These are phyloP conservation scores for Amanita pallidorosea DNA, from an alignment of 768 basidiomycete species.

Conservation along the genomic window DNA sequence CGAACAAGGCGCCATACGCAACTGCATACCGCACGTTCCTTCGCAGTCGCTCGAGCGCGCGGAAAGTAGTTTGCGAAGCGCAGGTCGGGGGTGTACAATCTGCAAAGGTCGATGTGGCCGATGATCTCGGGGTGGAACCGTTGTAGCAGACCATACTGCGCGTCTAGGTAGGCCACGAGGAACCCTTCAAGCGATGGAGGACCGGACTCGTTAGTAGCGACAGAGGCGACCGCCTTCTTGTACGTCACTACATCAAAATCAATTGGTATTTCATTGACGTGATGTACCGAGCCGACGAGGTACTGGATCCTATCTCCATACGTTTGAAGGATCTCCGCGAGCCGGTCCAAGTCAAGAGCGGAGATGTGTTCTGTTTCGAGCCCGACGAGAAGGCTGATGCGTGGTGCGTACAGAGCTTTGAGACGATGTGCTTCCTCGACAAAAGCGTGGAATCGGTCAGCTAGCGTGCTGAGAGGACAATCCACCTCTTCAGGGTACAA, in stretches of 20 bases:
- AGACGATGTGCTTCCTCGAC: constrained; percentile 73
- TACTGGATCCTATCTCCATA: constrained; percentile 60
- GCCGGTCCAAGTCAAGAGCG: constrained; percentile 43
- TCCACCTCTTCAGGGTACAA: constrained; percentile 94
- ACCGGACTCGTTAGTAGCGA: constrained; percentile 12
- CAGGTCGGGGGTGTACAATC: constrained; percentile 66
- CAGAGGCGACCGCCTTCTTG: constrained; percentile 41
- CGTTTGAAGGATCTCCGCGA: constrained; percentile 40
- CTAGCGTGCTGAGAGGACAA: constrained; percentile 34
- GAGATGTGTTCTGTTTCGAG: constrained; percentile 91
- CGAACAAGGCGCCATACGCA: constrained; percentile 84
- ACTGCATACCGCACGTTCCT: constrained; percentile 69
- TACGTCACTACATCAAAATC: constrained; percentile 81
- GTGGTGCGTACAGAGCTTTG: constrained; percentile 44
- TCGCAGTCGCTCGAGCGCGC: constrained; percentile 53
- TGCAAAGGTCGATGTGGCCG: constrained; percentile 89
- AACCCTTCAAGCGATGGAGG: constrained; percentile 31
- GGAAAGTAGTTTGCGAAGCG: constrained; percentile 41
- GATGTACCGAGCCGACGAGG: constrained; percentile 89
- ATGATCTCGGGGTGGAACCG: constrained; percentile 79
- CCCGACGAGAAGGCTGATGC: constrained; percentile 75
- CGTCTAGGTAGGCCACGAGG: constrained; percentile 72
- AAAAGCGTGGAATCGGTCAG: constrained; percentile 61
- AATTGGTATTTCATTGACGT: constrained; percentile 80
- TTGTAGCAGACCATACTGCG: constrained; percentile 62